phyloP scores from a whole-genome alignment of 2,329 filamentous ascomycete species.

The Arachnopeziza araneosa region DNA sequence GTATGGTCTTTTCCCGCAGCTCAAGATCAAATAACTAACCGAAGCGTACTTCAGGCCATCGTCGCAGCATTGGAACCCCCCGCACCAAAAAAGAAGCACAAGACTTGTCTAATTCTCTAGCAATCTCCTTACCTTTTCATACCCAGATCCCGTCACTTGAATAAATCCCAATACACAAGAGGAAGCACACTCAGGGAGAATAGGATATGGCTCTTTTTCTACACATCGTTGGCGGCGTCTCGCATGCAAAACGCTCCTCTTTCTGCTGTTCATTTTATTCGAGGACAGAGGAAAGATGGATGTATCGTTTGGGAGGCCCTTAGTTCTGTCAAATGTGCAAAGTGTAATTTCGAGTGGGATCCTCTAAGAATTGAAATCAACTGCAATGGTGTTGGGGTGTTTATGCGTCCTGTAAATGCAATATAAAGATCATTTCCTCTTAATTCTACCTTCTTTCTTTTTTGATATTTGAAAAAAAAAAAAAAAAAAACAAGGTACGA shows the following conservation, averaged over 20 bases:
- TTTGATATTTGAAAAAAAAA: neutral
- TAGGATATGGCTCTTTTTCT: neutral
- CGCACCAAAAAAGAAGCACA: conserved; percentile 68
- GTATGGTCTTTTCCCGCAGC: conserved; percentile 45
- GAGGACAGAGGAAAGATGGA: neutral
- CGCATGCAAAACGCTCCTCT: neutral
- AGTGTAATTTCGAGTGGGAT: neutral
- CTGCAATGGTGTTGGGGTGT: neutral
- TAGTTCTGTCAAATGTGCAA: neutral
- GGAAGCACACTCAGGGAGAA: neutral
- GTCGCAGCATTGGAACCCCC: conserved; percentile 91
- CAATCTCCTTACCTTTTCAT: neutral
- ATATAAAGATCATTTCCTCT: neutral
- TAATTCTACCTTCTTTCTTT: neutral
- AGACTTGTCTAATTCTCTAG: conserved; percentile 66
- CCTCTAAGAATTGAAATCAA: neutral
- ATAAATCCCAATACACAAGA: neutral
- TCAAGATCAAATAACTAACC: neutral
- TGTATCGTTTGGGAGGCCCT: neutral
- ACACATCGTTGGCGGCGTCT: neutral
- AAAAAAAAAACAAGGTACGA: too few species aligned
- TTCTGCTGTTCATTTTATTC: neutral
- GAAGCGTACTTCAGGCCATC: conserved; percentile 61
- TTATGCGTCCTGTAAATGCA: neutral
- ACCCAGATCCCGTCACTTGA: neutral